A percentile compares a stretch with the other conserved stretches of the same genome.
Evolutionary conservation across 129 eudicot genomes (phyloP).

Genomic region (Tagetes erecta): DNA sequence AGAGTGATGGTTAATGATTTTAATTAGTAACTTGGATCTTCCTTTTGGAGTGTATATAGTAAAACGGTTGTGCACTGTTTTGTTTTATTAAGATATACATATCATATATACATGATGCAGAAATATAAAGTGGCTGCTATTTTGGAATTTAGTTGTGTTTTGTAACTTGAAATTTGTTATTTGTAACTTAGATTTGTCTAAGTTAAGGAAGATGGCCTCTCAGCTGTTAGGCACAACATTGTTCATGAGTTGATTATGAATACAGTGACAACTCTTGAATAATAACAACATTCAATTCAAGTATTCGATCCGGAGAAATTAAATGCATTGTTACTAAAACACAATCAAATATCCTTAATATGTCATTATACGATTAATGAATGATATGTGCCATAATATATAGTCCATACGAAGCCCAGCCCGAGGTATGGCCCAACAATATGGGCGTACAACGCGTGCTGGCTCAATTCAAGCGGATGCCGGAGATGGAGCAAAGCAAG

Average conservation of each 20-base stretch:
- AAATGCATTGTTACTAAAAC: no score
- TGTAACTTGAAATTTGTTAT: neutral
- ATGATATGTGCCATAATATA: constrained; percentile 31
- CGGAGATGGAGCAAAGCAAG: constrained; percentile 47
- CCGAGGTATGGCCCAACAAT: constrained; percentile 41
- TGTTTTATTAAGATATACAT: neutral
- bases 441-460: constrained; percentile 32
- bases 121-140: neutral
- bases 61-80: neutral
- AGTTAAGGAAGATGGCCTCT: no score
- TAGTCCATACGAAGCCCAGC: constrained; percentile 32
- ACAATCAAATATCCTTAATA: no score
- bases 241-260: no score
- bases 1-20: neutral
- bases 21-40: neutral
- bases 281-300: no score
- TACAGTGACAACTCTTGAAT: no score
- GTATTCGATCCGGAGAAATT: no score
- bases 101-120: neutral
- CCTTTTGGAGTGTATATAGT: neutral
- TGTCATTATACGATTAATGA: no score
- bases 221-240: no score
- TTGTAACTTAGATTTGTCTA: no score
- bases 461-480: constrained; percentile 38
- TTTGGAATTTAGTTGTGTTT: neutral